Evolutionary conservation across 2,329 filamentous ascomycete species (phyloP), one percentile per base, ranked within the genome.

Genomic region (Cladosporium sphaerospermum): DNA sequence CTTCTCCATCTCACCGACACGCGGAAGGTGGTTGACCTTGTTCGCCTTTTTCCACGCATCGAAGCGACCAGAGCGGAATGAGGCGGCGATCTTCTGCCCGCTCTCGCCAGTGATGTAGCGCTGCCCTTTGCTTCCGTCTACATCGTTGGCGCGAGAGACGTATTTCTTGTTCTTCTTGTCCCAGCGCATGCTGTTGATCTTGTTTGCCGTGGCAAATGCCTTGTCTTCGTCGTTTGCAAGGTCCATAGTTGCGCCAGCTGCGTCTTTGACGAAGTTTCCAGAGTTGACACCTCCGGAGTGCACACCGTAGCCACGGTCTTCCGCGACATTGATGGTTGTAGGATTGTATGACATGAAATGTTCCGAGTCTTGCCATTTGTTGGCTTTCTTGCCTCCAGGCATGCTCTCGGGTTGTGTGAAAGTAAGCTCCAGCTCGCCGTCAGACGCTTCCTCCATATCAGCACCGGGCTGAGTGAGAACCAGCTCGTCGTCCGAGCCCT

Each of bases 261-360:
- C 92, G 6, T 88, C 89, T 64, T 90, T 84, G 44, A 95, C 80
- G 73, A 99, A 99, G 71, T 86, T 91, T 52, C 80, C 77, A 16
- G 73, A 73, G 60, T 75, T 73, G 9, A 81, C 83, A 41, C 61
- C 64, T 46, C 89, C 89, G 0, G 89, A 88, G 70, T 95, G 89
- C 14, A 99, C 90, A 58, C 91, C 90, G 72, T 99, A 99, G 10
- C 85, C 93, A 52, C 88, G 86, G 67, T 96, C 90, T 72, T 97
- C 92, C 49, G 86, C 88, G 4, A 86, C 78, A 69, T 92, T 93
- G 62, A 82, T 80, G 40, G 83, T 84, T 57, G 87, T 85, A 0
- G 93, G 93, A 1, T 83, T 88, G 77, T 99, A 99, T 9, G 89
- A 88, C 90, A 99, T 97, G 82, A 95, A 99, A 62, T 93, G 83